phyloP scores from a whole-genome alignment of 2,329 filamentous ascomycete genomes.

The Cladosporium velox region DNA sequence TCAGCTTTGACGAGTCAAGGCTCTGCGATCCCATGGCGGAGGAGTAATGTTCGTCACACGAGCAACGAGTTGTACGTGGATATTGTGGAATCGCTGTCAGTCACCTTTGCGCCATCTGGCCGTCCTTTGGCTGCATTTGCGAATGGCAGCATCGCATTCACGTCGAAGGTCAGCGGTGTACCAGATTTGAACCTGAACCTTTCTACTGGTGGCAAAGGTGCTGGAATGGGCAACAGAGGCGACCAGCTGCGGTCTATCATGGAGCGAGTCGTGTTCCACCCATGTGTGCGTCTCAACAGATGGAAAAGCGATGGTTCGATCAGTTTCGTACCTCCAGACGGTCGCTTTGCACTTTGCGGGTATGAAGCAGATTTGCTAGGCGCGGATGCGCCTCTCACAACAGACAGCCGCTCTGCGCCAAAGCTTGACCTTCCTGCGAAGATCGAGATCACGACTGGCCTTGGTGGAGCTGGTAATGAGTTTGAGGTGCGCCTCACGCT shows the following conservation, averaged over 20 bases:
- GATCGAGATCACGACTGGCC: conserved; percentile 76
- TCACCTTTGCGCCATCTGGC: conserved; percentile 88
- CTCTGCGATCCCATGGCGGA: conserved; percentile 78
- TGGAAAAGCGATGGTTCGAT: conserved; percentile 90
- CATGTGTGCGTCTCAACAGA: conserved; percentile 84
- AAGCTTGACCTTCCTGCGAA: conserved; percentile 79
- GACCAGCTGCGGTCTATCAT: conserved; percentile 56
- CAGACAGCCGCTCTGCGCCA: conserved; percentile 42
- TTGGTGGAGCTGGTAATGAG: conserved; percentile 74
- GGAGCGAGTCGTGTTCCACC: conserved; percentile 91
- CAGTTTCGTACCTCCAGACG: conserved; percentile 95
- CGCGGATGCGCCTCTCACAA: conserved; percentile 50
- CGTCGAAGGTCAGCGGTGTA: conserved; percentile 89
- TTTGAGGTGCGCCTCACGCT: conserved; percentile 75
- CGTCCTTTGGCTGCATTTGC: conserved; percentile 82
- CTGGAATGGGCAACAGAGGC: conserved; percentile 62
- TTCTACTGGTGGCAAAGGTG: conserved; percentile 77
- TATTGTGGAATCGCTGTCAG: conserved; percentile 83
- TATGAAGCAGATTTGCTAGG: conserved; percentile 93
- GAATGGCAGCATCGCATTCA: conserved; percentile 92
- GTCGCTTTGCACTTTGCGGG: conserved; percentile 86
- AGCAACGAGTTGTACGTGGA: conserved; percentile 98
- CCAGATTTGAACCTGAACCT: conserved; percentile 85
- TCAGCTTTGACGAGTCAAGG: conserved; percentile 33
- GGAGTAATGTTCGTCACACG: conserved; percentile 89